phyloP scores from a whole-genome alignment of 495 filamentous ascomycete species.

The Neurospora sp. region DNA sequence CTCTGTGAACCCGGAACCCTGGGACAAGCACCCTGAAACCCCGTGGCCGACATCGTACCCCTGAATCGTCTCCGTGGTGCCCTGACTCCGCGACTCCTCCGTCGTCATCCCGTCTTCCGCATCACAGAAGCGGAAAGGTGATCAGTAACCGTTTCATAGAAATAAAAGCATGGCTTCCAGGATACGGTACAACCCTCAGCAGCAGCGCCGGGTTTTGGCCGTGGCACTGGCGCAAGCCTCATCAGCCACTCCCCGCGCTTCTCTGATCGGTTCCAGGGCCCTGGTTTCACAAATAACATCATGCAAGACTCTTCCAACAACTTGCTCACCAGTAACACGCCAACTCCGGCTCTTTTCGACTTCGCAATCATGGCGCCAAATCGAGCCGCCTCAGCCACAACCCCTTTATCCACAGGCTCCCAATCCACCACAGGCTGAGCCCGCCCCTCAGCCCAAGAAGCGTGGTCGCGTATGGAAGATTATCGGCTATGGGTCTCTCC shows the following conservation, averaged over 20 bases:
- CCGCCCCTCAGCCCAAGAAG: neutral
- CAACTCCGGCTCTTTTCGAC: constrained; percentile 1
- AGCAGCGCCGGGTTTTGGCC: neutral
- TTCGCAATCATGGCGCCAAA: constrained; percentile 1
- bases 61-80: neutral
- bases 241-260: neutral
- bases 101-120: neutral
- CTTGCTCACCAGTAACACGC: neutral
- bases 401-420: neutral
- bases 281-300: neutral
- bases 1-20: neutral
- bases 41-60: neutral
- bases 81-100: neutral
- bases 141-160: neutral
- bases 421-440: neutral
- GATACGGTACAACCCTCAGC: neutral
- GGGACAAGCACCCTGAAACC: neutral
- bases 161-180: neutral
- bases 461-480: neutral
- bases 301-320: neutral
- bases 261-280: neutral
- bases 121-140: neutral
- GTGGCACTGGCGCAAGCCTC: neutral
- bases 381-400: neutral
- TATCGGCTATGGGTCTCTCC: constrained; percentile 24